Evolutionary conservation across 352 stramenopile species (phyloP), one percentile per base, ranked within the genome.

Genomic region (Albugo laibachii): DNA sequence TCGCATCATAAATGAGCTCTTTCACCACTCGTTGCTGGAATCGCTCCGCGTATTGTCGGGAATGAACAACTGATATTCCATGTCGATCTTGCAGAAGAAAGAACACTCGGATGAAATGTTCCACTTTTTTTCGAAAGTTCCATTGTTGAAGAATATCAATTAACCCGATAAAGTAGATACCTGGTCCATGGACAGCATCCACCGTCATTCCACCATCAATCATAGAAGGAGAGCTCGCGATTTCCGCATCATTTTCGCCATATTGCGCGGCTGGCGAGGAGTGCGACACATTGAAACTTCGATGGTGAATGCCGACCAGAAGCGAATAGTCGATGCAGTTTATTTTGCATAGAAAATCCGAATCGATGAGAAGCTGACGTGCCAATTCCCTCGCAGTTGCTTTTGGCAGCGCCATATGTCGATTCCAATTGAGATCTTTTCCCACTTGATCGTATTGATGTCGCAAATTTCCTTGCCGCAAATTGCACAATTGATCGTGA

Each of bases 301-400:
- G 15, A 35, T 37, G 15, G 8, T 35, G 87, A 43, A 97, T 62
- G 14, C 89, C 92, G 58, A 97, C 93, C 45, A 97, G 67, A 52
- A 97, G 72, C 47, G 81, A 96, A 61, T 97, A 97, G 59, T 97
- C 92, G 81, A 97, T 97, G 55, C 93, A 97, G 57, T 95, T 94
- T 69, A 97, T 97, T 35, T 75, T 71, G 40, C 83, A 68, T 41
- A 97, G 59, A 48, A 96, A 97, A 51, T 93, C 65, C 21, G 75
- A 94, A 55, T 97, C 92, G 2, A 66, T 75, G 41, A 83, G 76
- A 13, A 97, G 49, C 50, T 97, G 89, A 20, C 58, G 74, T 5
- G 73, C 75, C 0, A 92, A 57, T 39, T 84, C 69, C 11, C 86
- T 56, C 1, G 74, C 70, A 1, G 85, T 51, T n/a, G 85, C 77